Evolutionary conservation across 2,329 filamentous ascomycete genomes (phyloP).

Genomic region (Cucurbitaria berberidis): DNA sequence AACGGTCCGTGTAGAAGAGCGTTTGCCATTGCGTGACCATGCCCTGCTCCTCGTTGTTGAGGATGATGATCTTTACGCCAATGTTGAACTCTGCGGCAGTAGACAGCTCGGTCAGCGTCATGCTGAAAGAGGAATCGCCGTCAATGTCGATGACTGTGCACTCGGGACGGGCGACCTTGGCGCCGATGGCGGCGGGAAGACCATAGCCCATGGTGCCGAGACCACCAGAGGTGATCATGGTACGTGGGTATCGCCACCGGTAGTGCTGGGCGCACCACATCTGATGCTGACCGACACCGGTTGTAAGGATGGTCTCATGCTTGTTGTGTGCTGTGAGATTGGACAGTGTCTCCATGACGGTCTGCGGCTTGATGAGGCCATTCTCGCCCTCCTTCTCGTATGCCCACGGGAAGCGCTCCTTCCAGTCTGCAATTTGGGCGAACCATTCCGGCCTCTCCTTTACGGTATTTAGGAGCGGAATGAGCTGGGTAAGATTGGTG

Average conservation of each 20-base stretch:
- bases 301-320: slow-evolving; percentile 84
- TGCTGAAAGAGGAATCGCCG: slow-evolving; percentile 98
- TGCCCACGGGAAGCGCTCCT: slow-evolving; percentile 84
- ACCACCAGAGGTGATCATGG: slow-evolving; percentile 96
- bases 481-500: slow-evolving; percentile 74
- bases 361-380: slow-evolving; percentile 91
- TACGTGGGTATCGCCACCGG: slow-evolving; percentile 88
- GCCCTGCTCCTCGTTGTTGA: slow-evolving; percentile 98
- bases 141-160: slow-evolving; percentile 94
- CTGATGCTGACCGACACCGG: slow-evolving; percentile 96
- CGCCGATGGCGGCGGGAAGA: slow-evolving; percentile 91
- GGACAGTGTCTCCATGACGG: slow-evolving; percentile 88
- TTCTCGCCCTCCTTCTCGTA: slow-evolving; percentile 80
- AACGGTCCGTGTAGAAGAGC: slow-evolving; percentile 95
- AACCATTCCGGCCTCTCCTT: slow-evolving; percentile 84
- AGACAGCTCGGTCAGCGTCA: slow-evolving; percentile 94
- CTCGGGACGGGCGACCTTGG: slow-evolving; percentile 83
- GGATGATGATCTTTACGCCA: slow-evolving; percentile 88
- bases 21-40: slow-evolving; percentile 99
- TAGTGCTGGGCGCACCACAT: slow-evolving; percentile 99
- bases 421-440: slow-evolving; percentile 86
- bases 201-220: slow-evolving; percentile 96
- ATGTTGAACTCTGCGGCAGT: slow-evolving; percentile 96
- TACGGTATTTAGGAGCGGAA: slow-evolving; percentile 72
- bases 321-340: slow-evolving; percentile 81